Base-by-base conservation (phyloP, 139 green algal genomes). In the Chlamydomonas incerta region DNA sequence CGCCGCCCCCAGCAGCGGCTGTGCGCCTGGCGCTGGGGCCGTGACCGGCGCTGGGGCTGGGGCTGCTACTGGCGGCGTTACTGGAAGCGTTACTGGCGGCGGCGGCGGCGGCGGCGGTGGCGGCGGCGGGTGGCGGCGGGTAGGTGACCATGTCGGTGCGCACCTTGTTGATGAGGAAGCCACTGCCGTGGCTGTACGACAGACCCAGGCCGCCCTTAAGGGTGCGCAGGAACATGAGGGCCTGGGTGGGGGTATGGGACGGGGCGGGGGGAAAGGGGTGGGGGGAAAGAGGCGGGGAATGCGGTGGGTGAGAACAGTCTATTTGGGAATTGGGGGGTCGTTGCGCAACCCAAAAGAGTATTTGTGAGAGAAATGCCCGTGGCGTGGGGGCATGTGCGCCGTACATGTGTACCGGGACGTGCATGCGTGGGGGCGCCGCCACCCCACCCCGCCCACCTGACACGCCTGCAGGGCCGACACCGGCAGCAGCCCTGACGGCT, bases 141-240 rank as follows among this genome's bases (percentile, higher is more conserved):
- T 13, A 50, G 41, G 41, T 5, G 6, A 50, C 41, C 41, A 50
- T 50, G 24, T 82, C 60, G 35, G 55, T 72, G 58, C 47, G 6
- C 28, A 84, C n/a, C 47, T 67, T 74, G 77, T 84, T 84, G 29
- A 84, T 84, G 6, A 84, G 65, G 77, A 84, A 84, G 29, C 77
- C 77, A 46, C 58, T 75, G 63, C 77, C 77, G 46, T 84, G 77
- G 37, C 77, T 84, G 77, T 84, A 84, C 65, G 77, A 84, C 77
- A 84, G 31, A 18, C 77, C 77, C 77, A 84, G 77, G 46, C 77
- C 77, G 63, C 58, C 77, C 65, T 84, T 84, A 11, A 65, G 74
- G 35, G 77, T 84, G 15, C 46, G 46, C 77, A 84, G 66, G 65
- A 84, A 84, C 77, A 84, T 84, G 77, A 84, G 71, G 21, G 77